These are phyloP conservation scores for Trichoderma gracile DNA, from an alignment of 2,329 filamentous ascomycete species.

Conservation along the genomic window DNA sequence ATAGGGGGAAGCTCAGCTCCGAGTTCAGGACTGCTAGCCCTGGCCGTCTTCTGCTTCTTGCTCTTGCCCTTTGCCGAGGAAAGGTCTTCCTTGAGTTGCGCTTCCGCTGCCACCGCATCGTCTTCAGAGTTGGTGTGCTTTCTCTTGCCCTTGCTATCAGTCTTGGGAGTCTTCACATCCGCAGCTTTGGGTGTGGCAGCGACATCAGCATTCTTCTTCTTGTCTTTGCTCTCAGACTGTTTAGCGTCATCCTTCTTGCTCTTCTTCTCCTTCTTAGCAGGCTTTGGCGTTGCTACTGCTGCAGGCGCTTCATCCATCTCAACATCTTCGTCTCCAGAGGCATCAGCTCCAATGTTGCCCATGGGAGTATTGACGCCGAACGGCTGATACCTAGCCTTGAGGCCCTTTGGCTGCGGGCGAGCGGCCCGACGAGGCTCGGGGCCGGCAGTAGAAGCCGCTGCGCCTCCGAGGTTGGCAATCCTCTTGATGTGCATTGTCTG, in stretches of 20 bases:
- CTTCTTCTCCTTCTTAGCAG: slow-evolving; percentile 38
- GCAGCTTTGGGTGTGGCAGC: slow-evolving; percentile 22
- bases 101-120: slow-evolving; percentile 39
- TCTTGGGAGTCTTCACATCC: slow-evolving; percentile 30
- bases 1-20: slow-evolving; percentile 36
- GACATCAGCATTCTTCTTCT: slow-evolving; percentile 4
- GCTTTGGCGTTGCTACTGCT: slow-evolving; percentile 21
- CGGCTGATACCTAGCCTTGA: slow-evolving; percentile 68
- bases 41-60: slow-evolving; percentile 43
- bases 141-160: slow-evolving; percentile 41
- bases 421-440: slow-evolving; percentile 53
- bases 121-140: slow-evolving; percentile 43
- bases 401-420: slow-evolving; percentile 65
- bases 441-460: slow-evolving; percentile 38
- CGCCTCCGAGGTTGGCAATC: slow-evolving; percentile 56
- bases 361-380: slow-evolving; percentile 53
- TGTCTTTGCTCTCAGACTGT: slow-evolving; percentile 33
- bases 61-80: slow-evolving; percentile 44
- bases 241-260: slow-evolving; percentile 33
- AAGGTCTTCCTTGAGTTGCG: slow-evolving; percentile 41
- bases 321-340: slow-evolving; percentile 47
- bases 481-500: slow-evolving; percentile 66
- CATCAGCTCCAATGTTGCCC: slow-evolving; percentile 45
- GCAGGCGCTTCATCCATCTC: slow-evolving; percentile 48
- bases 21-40: slow-evolving; percentile 39